Conservation (phyloP, 345 rosid species). For the Anacardium occidentale region DNA sequence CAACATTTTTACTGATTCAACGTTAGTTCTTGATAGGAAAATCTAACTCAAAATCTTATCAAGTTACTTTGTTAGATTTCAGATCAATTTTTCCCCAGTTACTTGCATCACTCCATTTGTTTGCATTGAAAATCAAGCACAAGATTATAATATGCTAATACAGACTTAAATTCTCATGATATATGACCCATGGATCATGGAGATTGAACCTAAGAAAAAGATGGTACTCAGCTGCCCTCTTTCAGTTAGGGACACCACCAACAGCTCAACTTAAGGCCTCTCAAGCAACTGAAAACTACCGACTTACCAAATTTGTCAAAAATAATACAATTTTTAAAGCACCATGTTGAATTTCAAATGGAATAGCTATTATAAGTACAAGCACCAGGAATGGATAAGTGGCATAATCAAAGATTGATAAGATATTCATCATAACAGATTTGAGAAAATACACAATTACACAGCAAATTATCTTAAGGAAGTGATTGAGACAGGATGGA, state of each 20-base stretch:
- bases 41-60: conserved; percentile 1
- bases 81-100: neutral
- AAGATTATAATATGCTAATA: neutral
- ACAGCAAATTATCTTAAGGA: neutral
- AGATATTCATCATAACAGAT: neutral
- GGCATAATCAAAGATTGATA: neutral
- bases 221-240: neutral
- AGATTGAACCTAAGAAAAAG: neutral
- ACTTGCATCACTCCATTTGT: neutral
- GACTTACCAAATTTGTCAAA: neutral
- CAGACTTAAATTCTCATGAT: neutral
- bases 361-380: conserved; percentile 3
- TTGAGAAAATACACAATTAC: neutral
- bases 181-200: neutral
- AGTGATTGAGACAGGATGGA: conserved; percentile 15
- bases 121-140: conserved; percentile 5
- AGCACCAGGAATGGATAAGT: neutral
- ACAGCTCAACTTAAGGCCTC: neutral
- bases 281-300: conserved; percentile 1
- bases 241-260: neutral
- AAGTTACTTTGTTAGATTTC: neutral
- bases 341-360: neutral
- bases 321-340: neutral
- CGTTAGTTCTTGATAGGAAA: neutral
- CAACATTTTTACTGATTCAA: neutral